These are phyloP conservation scores for Claviceps humidiphila DNA, from an alignment of 2,329 filamentous ascomycete species.

Conservation along the genomic window DNA sequence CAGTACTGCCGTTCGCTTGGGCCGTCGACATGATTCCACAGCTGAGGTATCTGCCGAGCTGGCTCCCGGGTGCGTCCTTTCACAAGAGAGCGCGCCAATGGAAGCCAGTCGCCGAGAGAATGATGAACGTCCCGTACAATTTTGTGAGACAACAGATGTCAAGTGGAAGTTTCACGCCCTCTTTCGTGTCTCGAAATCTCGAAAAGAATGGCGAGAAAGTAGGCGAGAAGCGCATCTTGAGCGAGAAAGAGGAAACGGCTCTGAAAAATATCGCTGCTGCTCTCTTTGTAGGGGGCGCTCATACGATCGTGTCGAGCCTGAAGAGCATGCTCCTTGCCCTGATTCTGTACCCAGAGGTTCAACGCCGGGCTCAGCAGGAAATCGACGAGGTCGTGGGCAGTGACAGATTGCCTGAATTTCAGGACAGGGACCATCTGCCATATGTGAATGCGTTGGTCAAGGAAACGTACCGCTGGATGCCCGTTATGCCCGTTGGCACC, in stretches of 20 bases:
- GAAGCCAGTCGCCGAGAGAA: slow-evolving; percentile 9
- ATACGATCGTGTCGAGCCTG: slow-evolving; percentile 1
- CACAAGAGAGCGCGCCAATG: slow-evolving; percentile 16
- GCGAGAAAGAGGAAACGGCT: background rate
- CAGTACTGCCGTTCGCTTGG: slow-evolving; percentile 19
- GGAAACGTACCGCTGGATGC: slow-evolving; percentile 19
- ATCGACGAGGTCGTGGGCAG: slow-evolving; percentile 30
- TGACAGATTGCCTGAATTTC: slow-evolving; percentile 26
- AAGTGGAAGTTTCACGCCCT: slow-evolving; percentile 7
- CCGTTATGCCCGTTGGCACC: slow-evolving; percentile 21
- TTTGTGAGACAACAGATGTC: slow-evolving; percentile 18
- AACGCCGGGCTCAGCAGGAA: slow-evolving; percentile 25
- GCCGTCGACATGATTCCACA: slow-evolving; percentile 19
- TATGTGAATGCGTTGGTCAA: slow-evolving; percentile 23
- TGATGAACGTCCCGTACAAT: slow-evolving; percentile 15
- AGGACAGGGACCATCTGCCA: slow-evolving; percentile 29
- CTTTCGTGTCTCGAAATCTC: slow-evolving; percentile 14
- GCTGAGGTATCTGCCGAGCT: slow-evolving; percentile 16
- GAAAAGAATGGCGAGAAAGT: background rate
- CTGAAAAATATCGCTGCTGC: slow-evolving; percentile 3
- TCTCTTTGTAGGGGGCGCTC: slow-evolving; percentile 8
- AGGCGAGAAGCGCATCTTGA: background rate
- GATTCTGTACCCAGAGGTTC: slow-evolving; percentile 26
- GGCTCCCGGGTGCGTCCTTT: slow-evolving; percentile 18
- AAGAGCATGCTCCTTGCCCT: slow-evolving; percentile 31